A percentile compares a stretch with the other conserved stretches of the same genome.
Conservation (phyloP, 768 basidiomycete species). For the Suillus subaureus region DNA sequence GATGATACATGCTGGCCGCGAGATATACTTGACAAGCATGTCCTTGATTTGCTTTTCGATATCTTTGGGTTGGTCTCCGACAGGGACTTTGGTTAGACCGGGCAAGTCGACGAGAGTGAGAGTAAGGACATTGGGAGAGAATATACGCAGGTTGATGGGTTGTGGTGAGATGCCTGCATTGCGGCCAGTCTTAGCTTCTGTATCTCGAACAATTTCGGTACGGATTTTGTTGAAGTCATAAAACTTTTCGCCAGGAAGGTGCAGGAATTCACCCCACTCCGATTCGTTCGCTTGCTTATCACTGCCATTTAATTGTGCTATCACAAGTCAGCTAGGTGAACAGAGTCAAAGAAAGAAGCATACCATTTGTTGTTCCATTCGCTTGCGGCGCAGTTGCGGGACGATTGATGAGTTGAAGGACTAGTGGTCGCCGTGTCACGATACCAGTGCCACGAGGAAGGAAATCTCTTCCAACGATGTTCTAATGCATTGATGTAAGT, state of each 20-base stretch:
- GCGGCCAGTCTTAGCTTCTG: conserved; percentile 97
- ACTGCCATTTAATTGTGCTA: conserved; percentile 41
- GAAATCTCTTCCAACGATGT: conserved; percentile 98
- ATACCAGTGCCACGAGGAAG: conserved; percentile 98
- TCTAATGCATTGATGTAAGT: conserved; percentile 46
- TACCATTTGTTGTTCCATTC: conserved; percentile 46
- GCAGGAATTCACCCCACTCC: conserved; percentile 99
- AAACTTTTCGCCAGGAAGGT: conserved; percentile 96
- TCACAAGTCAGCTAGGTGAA: conserved; percentile 4
- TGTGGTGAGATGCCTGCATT: conserved; percentile 98
- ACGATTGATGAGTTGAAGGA: conserved; percentile 93
- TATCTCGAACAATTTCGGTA: conserved; percentile 94
- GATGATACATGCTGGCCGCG: conserved; percentile 93
- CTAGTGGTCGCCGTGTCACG: conserved; percentile 95
- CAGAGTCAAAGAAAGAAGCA: conserved; percentile 21
- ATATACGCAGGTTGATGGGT: conserved; percentile 97
- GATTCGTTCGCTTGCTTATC: conserved; percentile 86
- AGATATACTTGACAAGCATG: conserved; percentile 95
- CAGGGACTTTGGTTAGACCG: conserved; percentile 92
- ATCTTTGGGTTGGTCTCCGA: conserved; percentile 95
- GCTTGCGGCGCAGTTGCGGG: conserved; percentile 50
- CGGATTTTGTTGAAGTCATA: conserved; percentile 97
- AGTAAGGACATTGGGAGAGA: conserved; percentile 95
- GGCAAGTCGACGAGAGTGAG: conserved; percentile 97
- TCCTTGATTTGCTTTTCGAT: conserved; percentile 98